Evolutionary conservation across 1,139 yeast species (phyloP).

Genomic region (Hemisphaericaspora subhashii): DNA sequence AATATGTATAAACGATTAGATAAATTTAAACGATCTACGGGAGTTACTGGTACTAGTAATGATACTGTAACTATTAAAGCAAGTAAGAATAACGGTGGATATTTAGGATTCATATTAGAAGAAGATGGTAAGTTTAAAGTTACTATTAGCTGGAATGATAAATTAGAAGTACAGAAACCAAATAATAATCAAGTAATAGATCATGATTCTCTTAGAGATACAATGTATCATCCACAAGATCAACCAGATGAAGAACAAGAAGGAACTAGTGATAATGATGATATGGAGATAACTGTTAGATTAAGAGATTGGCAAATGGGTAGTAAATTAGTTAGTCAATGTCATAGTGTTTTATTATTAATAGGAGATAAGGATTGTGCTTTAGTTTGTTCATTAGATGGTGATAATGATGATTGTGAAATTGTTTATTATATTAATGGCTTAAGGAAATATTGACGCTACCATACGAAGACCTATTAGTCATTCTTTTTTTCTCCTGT

Average conservation of each 20-base stretch:
- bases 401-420: constrained; percentile 56
- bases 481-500: too few species aligned
- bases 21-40: constrained; percentile 46
- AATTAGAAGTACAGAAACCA: constrained; percentile 37
- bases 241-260: constrained; percentile 11
- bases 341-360: constrained; percentile 52
- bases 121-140: constrained; percentile 55
- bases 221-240: constrained; percentile 11
- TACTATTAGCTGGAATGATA: constrained; percentile 58
- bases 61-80: constrained; percentile 38
- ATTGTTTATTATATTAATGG: constrained; percentile 53
- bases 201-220: constrained; percentile 22
- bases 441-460: too few species aligned
- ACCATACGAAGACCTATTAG: too few species aligned
- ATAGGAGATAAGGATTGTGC: constrained; percentile 52
- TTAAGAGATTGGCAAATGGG: constrained; percentile 61
- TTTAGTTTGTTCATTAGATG: constrained; percentile 58
- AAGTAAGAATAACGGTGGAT: constrained; percentile 35
- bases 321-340: constrained; percentile 50
- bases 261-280: constrained; percentile 22
- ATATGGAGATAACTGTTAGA: constrained; percentile 42
- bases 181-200: constrained; percentile 15
- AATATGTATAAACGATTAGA: constrained; percentile 55
- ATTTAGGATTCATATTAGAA: constrained; percentile 49
- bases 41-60: too few species aligned